Evolutionary conservation across 306 rosid genomes (phyloP), one percentile per base, ranked within the genome.

Genomic region (Leucaena leucocephala): DNA sequence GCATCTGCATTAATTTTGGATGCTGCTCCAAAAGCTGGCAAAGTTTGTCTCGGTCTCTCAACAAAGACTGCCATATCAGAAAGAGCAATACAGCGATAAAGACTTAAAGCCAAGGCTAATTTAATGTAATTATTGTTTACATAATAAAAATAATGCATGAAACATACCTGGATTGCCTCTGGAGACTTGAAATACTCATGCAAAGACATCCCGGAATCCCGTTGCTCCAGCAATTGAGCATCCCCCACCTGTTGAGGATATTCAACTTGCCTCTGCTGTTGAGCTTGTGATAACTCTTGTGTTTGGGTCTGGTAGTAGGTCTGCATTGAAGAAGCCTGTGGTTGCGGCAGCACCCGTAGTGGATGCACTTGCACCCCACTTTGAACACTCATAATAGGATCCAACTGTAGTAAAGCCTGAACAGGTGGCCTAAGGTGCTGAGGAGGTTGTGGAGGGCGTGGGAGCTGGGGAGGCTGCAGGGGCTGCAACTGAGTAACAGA

Each of bases 21-120:
- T 95, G 94, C 90, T 95, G 97, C 93, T 95, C 99, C 92, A 95
- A 88, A 72, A 95, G 96, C 86, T 93, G 96, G 84, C 99, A 93
- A 75, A 95, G 97, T 77, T 95, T 93, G 73, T 91, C 98, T 33
- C 94, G 87, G 83, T 95, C 98, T 22, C 97, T 88, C 86, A 95
- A 79, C 69, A 95, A 87, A 80, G 97, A 90, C 99, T 95, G 97
- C 83, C 84, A 88, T 61, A 36, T 43, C 84, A 88, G 74, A 86
- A 71, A 71, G 74, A 55, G 63, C 63, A 68, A 48, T 12, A 58
- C 33, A 22, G 59, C 68, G 22, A 76, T 54, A 50, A 85, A 74
- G 71, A 49, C 42, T 54, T 54, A 65, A 72, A 76, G 40, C 45
- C 15, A 65, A 62, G 42, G 21, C 21, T 39, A 78, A 84, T 54